Conservation (phyloP, 2,329 filamentous ascomycete species). For the Aspergillus fumigatiaffinis region DNA sequence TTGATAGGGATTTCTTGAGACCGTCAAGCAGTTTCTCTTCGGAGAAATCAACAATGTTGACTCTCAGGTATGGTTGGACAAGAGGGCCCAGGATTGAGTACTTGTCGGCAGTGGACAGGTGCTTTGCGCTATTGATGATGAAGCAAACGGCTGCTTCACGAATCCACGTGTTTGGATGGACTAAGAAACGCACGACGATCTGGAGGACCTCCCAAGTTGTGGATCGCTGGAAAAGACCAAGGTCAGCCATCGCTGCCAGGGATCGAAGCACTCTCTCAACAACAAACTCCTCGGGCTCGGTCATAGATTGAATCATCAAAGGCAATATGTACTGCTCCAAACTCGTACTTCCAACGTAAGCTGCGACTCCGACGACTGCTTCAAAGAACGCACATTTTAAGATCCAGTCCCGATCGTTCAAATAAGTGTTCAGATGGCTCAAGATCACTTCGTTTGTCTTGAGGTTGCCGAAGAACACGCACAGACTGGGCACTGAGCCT, state of each 20-base stretch:
- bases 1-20: slow-evolving; percentile 74
- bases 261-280: slow-evolving; percentile 87
- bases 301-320: slow-evolving; percentile 90
- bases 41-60: slow-evolving; percentile 63
- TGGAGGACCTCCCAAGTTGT: slow-evolving; percentile 87
- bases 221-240: slow-evolving; percentile 79
- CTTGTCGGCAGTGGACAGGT: slow-evolving; percentile 73
- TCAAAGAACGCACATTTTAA: slow-evolving; percentile 96
- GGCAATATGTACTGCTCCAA: slow-evolving; percentile 94
- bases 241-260: slow-evolving; percentile 77
- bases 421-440: slow-evolving; percentile 92
- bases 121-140: slow-evolving; percentile 69
- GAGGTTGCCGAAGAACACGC: slow-evolving; percentile 89
- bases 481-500: slow-evolving; percentile 84
- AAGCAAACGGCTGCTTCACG: slow-evolving; percentile 85
- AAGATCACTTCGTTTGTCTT: slow-evolving; percentile 94
- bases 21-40: slow-evolving; percentile 74
- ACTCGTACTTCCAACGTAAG: slow-evolving; percentile 82
- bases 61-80: slow-evolving; percentile 76
- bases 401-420: slow-evolving; percentile 96
- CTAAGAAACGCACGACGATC: slow-evolving; percentile 75
- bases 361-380: slow-evolving; percentile 85
- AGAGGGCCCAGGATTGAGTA: slow-evolving; percentile 80
- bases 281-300: slow-evolving; percentile 89
- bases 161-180: slow-evolving; percentile 95